Evolutionary conservation across 139 green algal species (phyloP).

Genomic region (Tetradesmus lagerheimii): DNA sequence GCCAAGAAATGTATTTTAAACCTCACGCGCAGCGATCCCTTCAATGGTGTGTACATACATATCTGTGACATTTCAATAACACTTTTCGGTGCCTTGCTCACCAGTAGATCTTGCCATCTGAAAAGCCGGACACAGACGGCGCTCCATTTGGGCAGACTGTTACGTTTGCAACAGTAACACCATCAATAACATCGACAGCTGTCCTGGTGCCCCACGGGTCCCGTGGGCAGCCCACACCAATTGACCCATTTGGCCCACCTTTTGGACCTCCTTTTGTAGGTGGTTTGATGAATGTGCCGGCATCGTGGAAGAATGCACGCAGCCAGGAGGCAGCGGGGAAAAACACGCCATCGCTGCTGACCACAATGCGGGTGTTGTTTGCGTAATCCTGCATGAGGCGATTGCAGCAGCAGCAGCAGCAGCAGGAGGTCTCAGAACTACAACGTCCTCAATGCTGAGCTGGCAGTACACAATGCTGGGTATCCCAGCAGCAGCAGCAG

Average conservation of each 20-base stretch:
- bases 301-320: conserved; percentile 31
- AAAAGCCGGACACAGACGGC: background rate
- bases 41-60: too few species aligned
- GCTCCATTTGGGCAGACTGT: background rate
- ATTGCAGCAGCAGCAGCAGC: background rate
- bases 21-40: too few species aligned
- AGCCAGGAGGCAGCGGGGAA: conserved; percentile 25
- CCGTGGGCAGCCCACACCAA: conserved; percentile 5
- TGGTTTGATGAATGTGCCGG: conserved; percentile 8
- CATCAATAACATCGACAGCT: background rate
- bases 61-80: too few species aligned
- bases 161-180: background rate
- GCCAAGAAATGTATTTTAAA: too few species aligned
- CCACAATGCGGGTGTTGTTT: background rate
- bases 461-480: too few species aligned
- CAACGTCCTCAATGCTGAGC: background rate
- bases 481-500: background rate
- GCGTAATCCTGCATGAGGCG: background rate
- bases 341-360: background rate
- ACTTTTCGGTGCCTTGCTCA: too few species aligned
- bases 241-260: conserved; percentile 21
- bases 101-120: conserved; percentile 30
- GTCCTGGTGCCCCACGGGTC: conserved; percentile 7
- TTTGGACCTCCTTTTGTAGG: background rate
- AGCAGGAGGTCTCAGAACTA: too few species aligned